phyloP scores from a whole-genome alignment of 2,329 filamentous ascomycete genomes.

The Canariomyces notabilis region DNA sequence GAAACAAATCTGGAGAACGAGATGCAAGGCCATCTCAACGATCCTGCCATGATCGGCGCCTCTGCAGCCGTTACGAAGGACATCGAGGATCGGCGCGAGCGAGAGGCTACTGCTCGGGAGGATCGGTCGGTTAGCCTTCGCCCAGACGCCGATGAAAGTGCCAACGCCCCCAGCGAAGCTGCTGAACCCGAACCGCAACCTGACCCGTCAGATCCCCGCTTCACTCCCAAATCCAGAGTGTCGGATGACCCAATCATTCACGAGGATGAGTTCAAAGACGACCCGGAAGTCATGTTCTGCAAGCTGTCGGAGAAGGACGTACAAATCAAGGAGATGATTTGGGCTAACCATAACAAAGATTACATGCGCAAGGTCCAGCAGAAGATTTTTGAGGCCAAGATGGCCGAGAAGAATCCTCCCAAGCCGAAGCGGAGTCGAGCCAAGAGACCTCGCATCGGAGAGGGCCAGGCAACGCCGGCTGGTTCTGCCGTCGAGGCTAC shows the following conservation, averaged over 20 bases:
- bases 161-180: background rate
- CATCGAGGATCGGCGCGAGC: conserved; percentile 12
- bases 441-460: conserved; percentile 53
- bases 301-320: conserved; percentile 69
- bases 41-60: conserved; percentile 46
- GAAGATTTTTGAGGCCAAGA: conserved; percentile 71
- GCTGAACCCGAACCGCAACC: background rate
- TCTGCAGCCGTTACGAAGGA: conserved; percentile 13
- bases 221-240: conserved; percentile 26
- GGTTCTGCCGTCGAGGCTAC: conserved; percentile 66
- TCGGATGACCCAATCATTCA: conserved; percentile 62
- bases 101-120: conserved; percentile 3
- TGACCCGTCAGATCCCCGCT: background rate
- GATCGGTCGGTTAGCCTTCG: background rate
- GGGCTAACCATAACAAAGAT: conserved; percentile 92
- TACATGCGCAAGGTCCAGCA: conserved; percentile 84
- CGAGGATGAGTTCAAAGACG: conserved; percentile 81
- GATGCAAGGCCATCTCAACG: conserved; percentile 64
- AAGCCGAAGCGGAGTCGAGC: conserved; percentile 52
- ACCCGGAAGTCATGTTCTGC: conserved; percentile 81
- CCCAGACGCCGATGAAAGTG: background rate
- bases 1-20: conserved; percentile 64
- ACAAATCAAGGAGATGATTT: conserved; percentile 81
- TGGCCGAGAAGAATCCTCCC: conserved; percentile 42
- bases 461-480: conserved; percentile 61